phyloP scores from a whole-genome alignment of 176 grass and related monocot genomes.

The Guadua angustifolia region DNA sequence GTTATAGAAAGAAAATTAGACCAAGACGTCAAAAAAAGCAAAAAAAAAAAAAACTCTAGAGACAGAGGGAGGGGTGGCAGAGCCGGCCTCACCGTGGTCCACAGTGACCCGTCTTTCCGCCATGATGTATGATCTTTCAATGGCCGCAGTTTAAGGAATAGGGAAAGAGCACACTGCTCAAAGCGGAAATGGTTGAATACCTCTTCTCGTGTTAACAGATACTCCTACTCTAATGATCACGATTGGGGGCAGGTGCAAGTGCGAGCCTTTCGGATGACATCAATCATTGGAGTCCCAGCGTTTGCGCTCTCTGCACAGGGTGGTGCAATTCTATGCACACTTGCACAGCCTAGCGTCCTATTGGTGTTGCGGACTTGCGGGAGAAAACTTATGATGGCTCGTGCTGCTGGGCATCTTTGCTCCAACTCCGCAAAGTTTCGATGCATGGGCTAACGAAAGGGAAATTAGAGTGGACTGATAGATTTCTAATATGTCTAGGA shows the following conservation, averaged over 20 bases:
- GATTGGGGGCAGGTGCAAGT: neutral
- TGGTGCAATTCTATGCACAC: neutral
- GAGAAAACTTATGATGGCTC: neutral
- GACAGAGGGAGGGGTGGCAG: neutral
- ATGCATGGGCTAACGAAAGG: neutral
- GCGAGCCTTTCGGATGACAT: slow-evolving; percentile 31
- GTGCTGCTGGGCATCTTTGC: neutral
- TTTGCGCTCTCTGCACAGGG: neutral
- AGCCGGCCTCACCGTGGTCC: slow-evolving; percentile 25
- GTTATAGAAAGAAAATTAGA: too few relatives aligned
- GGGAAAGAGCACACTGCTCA: neutral
- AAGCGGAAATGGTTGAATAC: neutral
- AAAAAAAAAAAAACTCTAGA: neutral
- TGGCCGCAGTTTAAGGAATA: neutral
- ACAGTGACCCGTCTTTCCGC: neutral
- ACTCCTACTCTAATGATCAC: neutral
- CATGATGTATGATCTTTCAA: slow-evolving; percentile 30
- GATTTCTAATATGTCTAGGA: too few relatives aligned
- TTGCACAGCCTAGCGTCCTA: neutral
- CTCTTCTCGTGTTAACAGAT: too few relatives aligned
- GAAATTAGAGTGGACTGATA: too few relatives aligned
- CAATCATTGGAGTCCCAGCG: neutral
- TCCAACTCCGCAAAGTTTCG: neutral
- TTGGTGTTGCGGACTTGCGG: neutral
- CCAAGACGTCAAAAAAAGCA: too few relatives aligned